Conservation (phyloP, 805 yeast genomes). For the Candida sphagnicola region DNA sequence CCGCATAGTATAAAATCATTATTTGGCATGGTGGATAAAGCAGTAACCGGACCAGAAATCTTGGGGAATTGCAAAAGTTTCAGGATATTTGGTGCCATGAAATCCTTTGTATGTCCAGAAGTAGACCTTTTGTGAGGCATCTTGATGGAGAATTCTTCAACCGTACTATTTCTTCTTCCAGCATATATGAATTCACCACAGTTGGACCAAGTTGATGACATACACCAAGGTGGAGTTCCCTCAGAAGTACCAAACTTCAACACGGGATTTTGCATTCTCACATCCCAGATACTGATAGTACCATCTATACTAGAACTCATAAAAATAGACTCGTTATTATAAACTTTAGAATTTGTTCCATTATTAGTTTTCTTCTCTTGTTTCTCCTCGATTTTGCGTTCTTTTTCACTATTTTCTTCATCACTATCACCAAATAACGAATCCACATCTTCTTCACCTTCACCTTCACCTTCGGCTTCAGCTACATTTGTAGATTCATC, state of each 20-base stretch:
- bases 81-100: conserved; percentile 43
- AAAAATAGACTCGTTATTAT: conserved; percentile 48
- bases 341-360: conserved; percentile 19
- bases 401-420: conserved; percentile 28
- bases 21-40: conserved; percentile 77
- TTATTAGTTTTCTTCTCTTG: conserved; percentile 11
- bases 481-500: background rate
- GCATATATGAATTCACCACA: conserved; percentile 76
- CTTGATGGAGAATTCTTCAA: conserved; percentile 69
- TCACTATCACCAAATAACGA: conserved; percentile 25
- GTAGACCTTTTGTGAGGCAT: conserved; percentile 42
- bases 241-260: conserved; percentile 52
- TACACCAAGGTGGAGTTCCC: conserved; percentile 91
- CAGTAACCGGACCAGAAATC: conserved; percentile 87
- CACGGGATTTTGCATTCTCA: conserved; percentile 45
- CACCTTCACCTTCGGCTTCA: conserved; percentile 6
- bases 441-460: conserved; percentile 14
- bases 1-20: conserved; percentile 79
- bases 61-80: conserved; percentile 71
- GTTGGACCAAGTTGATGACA: conserved; percentile 81
- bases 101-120: conserved; percentile 18
- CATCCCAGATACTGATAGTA: conserved; percentile 76
- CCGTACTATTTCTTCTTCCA: conserved; percentile 86
- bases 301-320: conserved; percentile 85
- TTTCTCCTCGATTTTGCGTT: conserved; percentile 12